Evolutionary conservation across 2,329 filamentous ascomycete genomes (phyloP).

Genomic region (Tolypocladium capitatum): DNA sequence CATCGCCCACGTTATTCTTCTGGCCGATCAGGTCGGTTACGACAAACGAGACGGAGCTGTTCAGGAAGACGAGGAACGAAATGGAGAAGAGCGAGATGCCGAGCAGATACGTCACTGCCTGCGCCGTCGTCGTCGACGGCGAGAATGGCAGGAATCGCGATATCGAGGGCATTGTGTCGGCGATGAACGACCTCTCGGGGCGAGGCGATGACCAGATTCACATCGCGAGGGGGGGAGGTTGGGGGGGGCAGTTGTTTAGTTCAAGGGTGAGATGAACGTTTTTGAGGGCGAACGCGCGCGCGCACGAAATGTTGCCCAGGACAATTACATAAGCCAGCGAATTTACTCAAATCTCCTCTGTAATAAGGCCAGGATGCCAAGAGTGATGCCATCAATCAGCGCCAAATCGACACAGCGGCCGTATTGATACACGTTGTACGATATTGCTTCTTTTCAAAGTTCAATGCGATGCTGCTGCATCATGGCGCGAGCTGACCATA

Average conservation of each 20-base stretch:
- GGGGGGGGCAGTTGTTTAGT: background rate
- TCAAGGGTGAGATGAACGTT: background rate
- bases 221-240: conserved; percentile 4
- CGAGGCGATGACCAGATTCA: conserved; percentile 3
- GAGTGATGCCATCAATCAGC: background rate
- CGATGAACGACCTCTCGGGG: conserved; percentile 1
- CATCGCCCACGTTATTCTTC: conserved; percentile 59
- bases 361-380: background rate
- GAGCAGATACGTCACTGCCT: conserved; percentile 64
- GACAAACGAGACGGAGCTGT: conserved; percentile 72
- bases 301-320: background rate
- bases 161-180: conserved; percentile 20
- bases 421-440: background rate
- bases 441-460: too few species aligned
- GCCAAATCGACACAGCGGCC: too few species aligned
- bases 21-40: conserved; percentile 71
- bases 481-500: background rate
- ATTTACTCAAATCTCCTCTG: background rate
- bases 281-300: background rate
- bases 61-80: conserved; percentile 80
- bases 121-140: conserved; percentile 42
- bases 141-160: conserved; percentile 43
- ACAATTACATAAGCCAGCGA: background rate
- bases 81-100: conserved; percentile 79
- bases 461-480: background rate